Conservation (phyloP, 1,284 basidiomycete genomes). For the Ustilago vetiveriae region DNA sequence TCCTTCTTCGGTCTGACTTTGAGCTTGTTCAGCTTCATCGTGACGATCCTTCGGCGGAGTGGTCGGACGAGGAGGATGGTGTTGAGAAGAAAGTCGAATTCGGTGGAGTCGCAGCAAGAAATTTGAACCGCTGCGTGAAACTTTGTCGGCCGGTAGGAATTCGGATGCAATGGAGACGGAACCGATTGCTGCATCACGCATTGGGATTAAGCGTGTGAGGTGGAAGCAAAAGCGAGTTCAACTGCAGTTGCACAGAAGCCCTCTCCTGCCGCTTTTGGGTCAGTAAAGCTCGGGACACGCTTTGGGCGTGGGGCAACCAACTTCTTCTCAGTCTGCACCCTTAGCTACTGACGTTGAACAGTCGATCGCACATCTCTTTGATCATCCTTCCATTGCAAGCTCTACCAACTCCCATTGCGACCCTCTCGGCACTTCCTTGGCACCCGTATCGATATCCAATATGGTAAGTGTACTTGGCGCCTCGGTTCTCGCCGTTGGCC, state of each 20-base stretch:
- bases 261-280: background rate
- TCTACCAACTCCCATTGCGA: background rate
- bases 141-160: slow-evolving; percentile 23
- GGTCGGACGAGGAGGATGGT: slow-evolving; percentile 1
- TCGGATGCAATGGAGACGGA: slow-evolving; percentile 2
- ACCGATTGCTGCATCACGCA: slow-evolving; percentile 25
- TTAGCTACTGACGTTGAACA: background rate
- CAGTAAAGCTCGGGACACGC: background rate
- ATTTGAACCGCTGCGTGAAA: background rate
- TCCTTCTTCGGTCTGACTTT: slow-evolving; percentile 74
- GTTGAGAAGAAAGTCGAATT: slow-evolving; percentile 7
- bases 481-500: background rate
- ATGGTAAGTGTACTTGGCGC: slow-evolving; percentile 19
- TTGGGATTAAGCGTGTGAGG: slow-evolving; percentile 17
- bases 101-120: slow-evolving; percentile 12
- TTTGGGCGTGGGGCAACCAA: slow-evolving; percentile 22
- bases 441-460: background rate
- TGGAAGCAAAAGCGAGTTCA: slow-evolving; percentile 22
- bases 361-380: too few relatives aligned
- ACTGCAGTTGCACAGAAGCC: background rate
- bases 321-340: slow-evolving; percentile 1
- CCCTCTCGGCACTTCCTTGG: background rate
- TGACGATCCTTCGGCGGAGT: background rate
- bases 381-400: too few relatives aligned
- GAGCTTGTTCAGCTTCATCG: slow-evolving; percentile 64